Conservation (phyloP, 768 basidiomycete species). For the Hirschioporus abietinus region DNA sequence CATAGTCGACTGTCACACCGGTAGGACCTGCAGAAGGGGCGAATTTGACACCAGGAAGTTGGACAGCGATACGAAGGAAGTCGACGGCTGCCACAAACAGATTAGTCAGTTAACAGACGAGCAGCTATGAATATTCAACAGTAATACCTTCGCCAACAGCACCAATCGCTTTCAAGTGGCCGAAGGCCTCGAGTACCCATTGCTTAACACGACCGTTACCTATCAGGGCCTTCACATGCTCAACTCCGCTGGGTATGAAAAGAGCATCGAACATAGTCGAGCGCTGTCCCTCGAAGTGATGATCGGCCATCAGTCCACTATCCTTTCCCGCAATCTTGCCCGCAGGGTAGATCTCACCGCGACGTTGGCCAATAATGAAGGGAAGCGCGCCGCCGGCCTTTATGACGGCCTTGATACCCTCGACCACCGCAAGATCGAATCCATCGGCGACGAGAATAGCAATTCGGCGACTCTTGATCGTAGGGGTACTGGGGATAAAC, state of each 20-base stretch:
- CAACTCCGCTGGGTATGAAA: slow-evolving; percentile 66
- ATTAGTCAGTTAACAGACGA: slow-evolving; percentile 1
- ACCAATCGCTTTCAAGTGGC: slow-evolving; percentile 80
- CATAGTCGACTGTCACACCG: slow-evolving; percentile 49
- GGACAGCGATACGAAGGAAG: slow-evolving; percentile 42
- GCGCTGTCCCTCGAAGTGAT: slow-evolving; percentile 72
- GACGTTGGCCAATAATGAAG: slow-evolving; percentile 61
- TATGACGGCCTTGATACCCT: slow-evolving; percentile 51
- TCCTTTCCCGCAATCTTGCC: slow-evolving; percentile 22
- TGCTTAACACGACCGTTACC: slow-evolving; percentile 71
- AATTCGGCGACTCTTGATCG: slow-evolving; percentile 62
- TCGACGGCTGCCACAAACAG: slow-evolving; percentile 34
- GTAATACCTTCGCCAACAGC: slow-evolving; percentile 60
- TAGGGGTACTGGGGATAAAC: slow-evolving; percentile 49
- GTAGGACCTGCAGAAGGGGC: slow-evolving; percentile 27
- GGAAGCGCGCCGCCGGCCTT: slow-evolving; percentile 48
- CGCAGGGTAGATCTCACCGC: slow-evolving; percentile 46
- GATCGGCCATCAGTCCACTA: slow-evolving; percentile 46
- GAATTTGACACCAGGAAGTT: slow-evolving; percentile 42
- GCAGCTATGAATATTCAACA: background rate
- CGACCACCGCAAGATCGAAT: slow-evolving; percentile 57
- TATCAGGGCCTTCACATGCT: slow-evolving; percentile 50
- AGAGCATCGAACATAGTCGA: slow-evolving; percentile 84
- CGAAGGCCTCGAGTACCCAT: slow-evolving; percentile 80
- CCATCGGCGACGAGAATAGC: slow-evolving; percentile 75